Conservation (phyloP, 306 rosid genomes). For the Rosa multiflora region DNA sequence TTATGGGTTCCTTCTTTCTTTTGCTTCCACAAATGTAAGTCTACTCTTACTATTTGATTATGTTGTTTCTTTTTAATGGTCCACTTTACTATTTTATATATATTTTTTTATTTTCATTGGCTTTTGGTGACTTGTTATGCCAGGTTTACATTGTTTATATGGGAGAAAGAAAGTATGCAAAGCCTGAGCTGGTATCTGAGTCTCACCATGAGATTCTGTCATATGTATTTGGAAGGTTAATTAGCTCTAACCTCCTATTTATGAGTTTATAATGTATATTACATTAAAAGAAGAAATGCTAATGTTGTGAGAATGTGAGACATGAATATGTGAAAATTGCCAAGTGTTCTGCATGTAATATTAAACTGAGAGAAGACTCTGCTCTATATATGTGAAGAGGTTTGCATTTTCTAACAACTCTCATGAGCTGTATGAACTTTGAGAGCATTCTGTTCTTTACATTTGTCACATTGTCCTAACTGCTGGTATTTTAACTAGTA, state of each 20-base stretch:
- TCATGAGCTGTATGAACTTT: neutral
- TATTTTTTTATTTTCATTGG: neutral
- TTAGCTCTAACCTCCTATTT: slow-evolving; percentile 2
- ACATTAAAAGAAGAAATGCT: no score
- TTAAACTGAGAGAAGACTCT: neutral
- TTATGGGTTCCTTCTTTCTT: slow-evolving; percentile 26
- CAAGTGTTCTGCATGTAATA: neutral
- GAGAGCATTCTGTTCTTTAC: neutral
- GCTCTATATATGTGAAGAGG: neutral
- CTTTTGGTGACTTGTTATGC: slow-evolving; percentile 5
- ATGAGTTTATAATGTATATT: neutral
- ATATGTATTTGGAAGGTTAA: slow-evolving; percentile 50
- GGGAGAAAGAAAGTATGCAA: slow-evolving; percentile 44
- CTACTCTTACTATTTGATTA: neutral
- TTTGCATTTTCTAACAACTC: neutral
- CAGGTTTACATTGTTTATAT: slow-evolving; percentile 62
- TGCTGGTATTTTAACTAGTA: neutral
- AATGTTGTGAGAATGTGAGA: neutral
- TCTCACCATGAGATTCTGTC: slow-evolving; percentile 54
- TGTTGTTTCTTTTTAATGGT: neutral
- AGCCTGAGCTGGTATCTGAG: slow-evolving; percentile 43
- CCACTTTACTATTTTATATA: neutral
- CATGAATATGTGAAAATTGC: neutral
- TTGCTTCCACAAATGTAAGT: slow-evolving; percentile 49
- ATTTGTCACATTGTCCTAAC: no score